Evolutionary conservation across 2,329 filamentous ascomycete genomes (phyloP).

Genomic region (Paraphoma sp.): DNA sequence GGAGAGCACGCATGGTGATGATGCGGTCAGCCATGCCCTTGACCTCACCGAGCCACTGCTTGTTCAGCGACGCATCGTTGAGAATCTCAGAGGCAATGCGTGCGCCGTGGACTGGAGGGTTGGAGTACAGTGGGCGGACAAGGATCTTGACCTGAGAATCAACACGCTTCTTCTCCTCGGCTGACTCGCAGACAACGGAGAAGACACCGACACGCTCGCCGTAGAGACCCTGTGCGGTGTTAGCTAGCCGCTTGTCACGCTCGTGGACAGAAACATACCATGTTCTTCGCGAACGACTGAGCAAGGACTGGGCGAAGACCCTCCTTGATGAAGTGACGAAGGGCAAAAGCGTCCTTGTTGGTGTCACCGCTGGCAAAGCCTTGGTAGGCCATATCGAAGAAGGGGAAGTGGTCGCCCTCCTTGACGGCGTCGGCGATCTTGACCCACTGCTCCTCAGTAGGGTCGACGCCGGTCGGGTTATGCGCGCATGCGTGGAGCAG

Average conservation of each 20-base stretch:
- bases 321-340: constrained; percentile 91
- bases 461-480: constrained; percentile 97
- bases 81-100: constrained; percentile 93
- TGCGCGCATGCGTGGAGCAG: constrained; percentile 96
- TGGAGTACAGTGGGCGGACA: constrained; percentile 96
- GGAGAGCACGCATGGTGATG: constrained; percentile 94
- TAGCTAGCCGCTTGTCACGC: neutral
- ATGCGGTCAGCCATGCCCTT: constrained; percentile 99
- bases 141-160: constrained; percentile 99
- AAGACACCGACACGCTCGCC: constrained; percentile 98
- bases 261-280: constrained; percentile 64
- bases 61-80: constrained; percentile 81
- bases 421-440: constrained; percentile 88
- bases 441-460: constrained; percentile 89
- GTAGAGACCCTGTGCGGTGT: constrained; percentile 76
- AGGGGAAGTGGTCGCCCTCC: constrained; percentile 85
- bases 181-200: constrained; percentile 83
- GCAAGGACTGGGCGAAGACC: constrained; percentile 87
- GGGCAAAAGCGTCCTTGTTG: constrained; percentile 89
- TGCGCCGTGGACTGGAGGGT: constrained; percentile 95
- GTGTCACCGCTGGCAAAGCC: constrained; percentile 94
- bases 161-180: constrained; percentile 92
- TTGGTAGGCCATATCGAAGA: constrained; percentile 99
- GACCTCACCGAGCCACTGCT: constrained; percentile 95
- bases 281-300: constrained; percentile 99